Conservation (phyloP, 352 stramenopile species). For the Blastocystis sp. region DNA sequence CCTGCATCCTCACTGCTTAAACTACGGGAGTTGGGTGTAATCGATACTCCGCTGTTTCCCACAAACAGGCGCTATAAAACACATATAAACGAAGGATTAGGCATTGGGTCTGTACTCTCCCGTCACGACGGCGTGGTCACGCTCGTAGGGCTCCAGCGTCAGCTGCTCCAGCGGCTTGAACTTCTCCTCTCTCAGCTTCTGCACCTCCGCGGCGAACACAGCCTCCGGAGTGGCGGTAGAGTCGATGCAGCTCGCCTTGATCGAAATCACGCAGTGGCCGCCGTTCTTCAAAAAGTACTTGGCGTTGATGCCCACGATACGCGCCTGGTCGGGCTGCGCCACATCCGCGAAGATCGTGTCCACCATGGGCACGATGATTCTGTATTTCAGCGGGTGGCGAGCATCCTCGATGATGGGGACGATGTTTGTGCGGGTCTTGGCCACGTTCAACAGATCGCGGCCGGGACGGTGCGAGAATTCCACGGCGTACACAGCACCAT, state of each 20-base stretch:
- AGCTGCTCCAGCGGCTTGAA: conserved; percentile 98
- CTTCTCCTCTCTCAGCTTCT: conserved; percentile 94
- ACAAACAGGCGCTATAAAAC: conserved; percentile 10
- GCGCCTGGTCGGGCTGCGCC: conserved; percentile 96
- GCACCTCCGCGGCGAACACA: conserved; percentile 92
- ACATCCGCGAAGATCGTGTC: conserved; percentile 98
- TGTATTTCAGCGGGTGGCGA: conserved; percentile 94
- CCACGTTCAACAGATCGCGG: conserved; percentile 97
- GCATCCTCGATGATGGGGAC: conserved; percentile 99
- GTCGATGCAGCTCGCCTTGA: conserved; percentile 99
- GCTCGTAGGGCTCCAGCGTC: conserved; percentile 98
- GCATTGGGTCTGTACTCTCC: conserved; percentile 85
- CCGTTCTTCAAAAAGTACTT: conserved; percentile 99
- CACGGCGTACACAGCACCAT: conserved; percentile 94
- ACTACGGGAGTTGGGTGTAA: no score
- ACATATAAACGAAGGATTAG: conserved; percentile 28
- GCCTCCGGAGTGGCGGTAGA: conserved; percentile 93
- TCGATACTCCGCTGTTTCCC: neutral
- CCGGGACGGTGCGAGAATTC: conserved; percentile 98
- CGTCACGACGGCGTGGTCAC: conserved; percentile 74
- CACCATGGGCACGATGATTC: conserved; percentile 97
- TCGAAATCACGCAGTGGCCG: conserved; percentile 97
- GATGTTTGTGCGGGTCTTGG: conserved; percentile 96
- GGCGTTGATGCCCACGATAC: conserved; percentile 96
- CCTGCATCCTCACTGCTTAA: conserved; percentile 72